phyloP scores from a whole-genome alignment of 176 grass and related monocot genomes.

The Musa beccarii region DNA sequence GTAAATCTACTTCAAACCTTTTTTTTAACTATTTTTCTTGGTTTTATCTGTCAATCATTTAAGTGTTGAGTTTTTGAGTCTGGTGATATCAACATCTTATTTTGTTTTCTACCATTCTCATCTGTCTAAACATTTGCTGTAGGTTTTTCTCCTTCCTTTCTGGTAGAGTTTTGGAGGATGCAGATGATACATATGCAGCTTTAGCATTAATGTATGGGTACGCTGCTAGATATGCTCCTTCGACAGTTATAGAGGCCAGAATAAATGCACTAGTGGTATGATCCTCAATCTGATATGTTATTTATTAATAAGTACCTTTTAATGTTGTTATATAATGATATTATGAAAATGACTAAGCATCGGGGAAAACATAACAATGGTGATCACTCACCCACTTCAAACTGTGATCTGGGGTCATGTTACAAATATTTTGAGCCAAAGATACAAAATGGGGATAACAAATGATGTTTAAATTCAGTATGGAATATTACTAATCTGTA shows the following conservation, averaged over 20 bases:
- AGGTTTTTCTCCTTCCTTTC: conserved; percentile 84
- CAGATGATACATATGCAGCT: conserved; percentile 90
- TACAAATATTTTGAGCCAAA: too few species aligned
- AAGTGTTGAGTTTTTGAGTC: not conserved
- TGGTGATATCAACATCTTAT: not conserved
- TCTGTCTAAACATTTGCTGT: conserved; percentile 20
- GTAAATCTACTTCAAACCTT: too few species aligned
- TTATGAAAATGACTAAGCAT: not conserved
- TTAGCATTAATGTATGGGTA: conserved; percentile 98
- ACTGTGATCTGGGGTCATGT: too few species aligned
- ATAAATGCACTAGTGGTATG: conserved; percentile 96
- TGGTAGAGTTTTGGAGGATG: conserved; percentile 56
- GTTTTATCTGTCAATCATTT: not conserved
- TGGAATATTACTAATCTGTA: too few species aligned
- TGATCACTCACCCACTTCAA: too few species aligned
- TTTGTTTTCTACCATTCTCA: not conserved
- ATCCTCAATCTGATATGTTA: conserved; percentile 14
- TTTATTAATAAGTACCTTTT: not conserved
- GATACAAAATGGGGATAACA: too few species aligned
- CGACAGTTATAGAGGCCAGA: conserved; percentile 97
- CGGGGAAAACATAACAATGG: too few species aligned
- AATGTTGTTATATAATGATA: conserved; percentile 5
- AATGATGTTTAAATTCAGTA: too few species aligned
- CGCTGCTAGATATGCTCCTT: conserved; percentile 98
- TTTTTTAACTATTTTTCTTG: not conserved